Evolutionary conservation across 306 rosid species (phyloP).

Genomic region (Datisca glomerata): DNA sequence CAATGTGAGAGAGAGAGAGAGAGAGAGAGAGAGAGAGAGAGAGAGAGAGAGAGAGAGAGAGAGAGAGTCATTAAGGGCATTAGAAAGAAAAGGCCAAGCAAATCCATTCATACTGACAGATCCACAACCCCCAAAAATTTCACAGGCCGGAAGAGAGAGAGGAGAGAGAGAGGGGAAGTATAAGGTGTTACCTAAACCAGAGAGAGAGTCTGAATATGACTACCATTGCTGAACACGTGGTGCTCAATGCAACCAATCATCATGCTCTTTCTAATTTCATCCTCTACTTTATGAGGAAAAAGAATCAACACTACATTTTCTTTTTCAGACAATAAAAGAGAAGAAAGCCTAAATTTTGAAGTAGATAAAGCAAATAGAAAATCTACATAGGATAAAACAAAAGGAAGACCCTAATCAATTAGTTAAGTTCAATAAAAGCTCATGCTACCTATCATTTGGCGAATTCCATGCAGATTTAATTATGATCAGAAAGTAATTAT

Average conservation of each 20-base stretch:
- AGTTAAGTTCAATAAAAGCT: too few species aligned
- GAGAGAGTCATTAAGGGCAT: conserved; percentile 2
- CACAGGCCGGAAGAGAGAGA: conserved; percentile 12
- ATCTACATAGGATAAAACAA: too few species aligned
- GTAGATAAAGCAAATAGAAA: too few species aligned
- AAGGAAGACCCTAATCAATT: too few species aligned
- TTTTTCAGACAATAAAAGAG: too few species aligned
- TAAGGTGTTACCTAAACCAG: conserved; percentile 9
- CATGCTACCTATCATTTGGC: too few species aligned
- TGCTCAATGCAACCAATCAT: conserved; percentile 18
- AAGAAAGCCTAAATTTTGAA: too few species aligned
- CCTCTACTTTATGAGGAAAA: neutral
- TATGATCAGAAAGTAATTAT: too few species aligned
- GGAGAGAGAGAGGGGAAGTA: conserved; percentile 13
- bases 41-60: neutral
- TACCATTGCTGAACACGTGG: conserved; percentile 26
- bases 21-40: neutral
- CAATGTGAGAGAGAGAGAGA: neutral
- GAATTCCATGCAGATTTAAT: too few species aligned
- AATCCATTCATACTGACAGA: conserved; percentile 42
- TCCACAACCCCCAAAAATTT: conserved; percentile 28
- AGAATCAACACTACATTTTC: too few species aligned
- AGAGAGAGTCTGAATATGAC: conserved; percentile 17
- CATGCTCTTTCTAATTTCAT: conserved; percentile 16
- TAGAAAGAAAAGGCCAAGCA: conserved; percentile 38